Conservation (phyloP, 1,139 yeast species). For the Diutina sp. region DNA sequence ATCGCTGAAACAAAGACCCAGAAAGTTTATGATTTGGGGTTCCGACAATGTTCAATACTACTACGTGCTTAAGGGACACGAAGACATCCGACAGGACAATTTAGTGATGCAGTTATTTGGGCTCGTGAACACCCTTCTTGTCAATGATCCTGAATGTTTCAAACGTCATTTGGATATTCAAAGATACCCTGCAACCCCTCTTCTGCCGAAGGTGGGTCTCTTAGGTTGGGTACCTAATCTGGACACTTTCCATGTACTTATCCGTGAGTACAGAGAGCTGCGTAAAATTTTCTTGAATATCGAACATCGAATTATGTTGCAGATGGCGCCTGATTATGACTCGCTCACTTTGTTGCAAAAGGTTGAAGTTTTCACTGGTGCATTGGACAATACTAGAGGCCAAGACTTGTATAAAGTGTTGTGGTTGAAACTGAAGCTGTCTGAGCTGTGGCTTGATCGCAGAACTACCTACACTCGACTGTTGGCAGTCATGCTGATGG, state of each 20-base stretch:
- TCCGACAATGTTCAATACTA: conserved; percentile 87
- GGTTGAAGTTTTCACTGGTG: conserved; percentile 93
- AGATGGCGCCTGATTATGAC: conserved; percentile 98
- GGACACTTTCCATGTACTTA: conserved; percentile 90
- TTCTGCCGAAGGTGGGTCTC: conserved; percentile 94
- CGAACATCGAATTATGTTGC: conserved; percentile 91
- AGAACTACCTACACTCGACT: conserved; percentile 94
- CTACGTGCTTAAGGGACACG: conserved; percentile 84
- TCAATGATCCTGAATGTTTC: conserved; percentile 90
- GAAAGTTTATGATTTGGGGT: conserved; percentile 68
- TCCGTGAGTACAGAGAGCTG: conserved; percentile 85
- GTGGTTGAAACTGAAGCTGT: conserved; percentile 92
- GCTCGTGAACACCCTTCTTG: conserved; percentile 76
- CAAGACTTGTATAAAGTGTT: conserved; percentile 91
- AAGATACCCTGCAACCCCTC: conserved; percentile 82
- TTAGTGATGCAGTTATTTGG: conserved; percentile 97
- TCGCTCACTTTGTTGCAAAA: conserved; percentile 78
- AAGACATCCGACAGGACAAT: conserved; percentile 95
- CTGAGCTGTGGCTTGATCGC: conserved; percentile 96
- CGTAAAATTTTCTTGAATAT: conserved; percentile 81
- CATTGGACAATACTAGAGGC: conserved; percentile 90
- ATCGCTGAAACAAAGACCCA: conserved; percentile 91
- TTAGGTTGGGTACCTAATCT: conserved; percentile 96
- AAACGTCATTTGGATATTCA: conserved; percentile 92
- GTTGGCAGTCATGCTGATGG: conserved; percentile 97